These are phyloP conservation scores for Populus simonii DNA, from an alignment of 345 rosid genomes.

Conservation along the genomic window DNA sequence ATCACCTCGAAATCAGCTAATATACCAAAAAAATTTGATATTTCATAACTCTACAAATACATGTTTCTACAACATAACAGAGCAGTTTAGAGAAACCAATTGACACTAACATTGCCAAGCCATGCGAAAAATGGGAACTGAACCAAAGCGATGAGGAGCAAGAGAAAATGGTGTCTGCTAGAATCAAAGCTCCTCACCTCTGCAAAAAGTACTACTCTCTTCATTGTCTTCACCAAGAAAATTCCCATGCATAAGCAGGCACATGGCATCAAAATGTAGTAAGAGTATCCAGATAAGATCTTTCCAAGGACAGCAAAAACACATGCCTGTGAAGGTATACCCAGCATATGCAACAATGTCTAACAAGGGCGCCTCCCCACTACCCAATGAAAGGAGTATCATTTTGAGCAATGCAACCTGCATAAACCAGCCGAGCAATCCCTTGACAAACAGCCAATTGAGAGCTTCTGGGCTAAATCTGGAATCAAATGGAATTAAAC, in stretches of 20 bases:
- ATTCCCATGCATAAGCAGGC: conserved; percentile 78
- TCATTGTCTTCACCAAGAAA: conserved; percentile 95
- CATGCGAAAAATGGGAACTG: conserved; percentile 84
- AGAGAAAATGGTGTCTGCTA: conserved; percentile 84
- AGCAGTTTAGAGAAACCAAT: conserved; percentile 67
- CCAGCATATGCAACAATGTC: conserved; percentile 89
- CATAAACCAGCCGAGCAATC: conserved; percentile 83
- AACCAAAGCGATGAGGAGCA: conserved; percentile 78
- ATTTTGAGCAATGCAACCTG: conserved; percentile 81
- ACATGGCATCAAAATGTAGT: conserved; percentile 80
- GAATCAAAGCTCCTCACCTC: conserved; percentile 86
- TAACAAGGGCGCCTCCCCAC: conserved; percentile 88
- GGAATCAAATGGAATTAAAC: conserved; percentile 10
- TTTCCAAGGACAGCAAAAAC: conserved; percentile 76
- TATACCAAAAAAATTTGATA: not conserved
- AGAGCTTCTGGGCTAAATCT: conserved; percentile 92
- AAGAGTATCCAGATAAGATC: conserved; percentile 61
- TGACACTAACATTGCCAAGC: conserved; percentile 90
- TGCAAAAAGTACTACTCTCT: conserved; percentile 87
- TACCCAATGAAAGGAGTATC: conserved; percentile 72
- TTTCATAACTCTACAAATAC: conserved; percentile 17
- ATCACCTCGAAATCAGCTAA: not conserved
- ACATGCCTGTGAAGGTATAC: conserved; percentile 72
- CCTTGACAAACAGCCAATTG: conserved; percentile 87
- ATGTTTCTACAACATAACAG: conserved; percentile 21